Conservation (phyloP, 1,284 basidiomycete genomes). For the Naganishia albida region DNA sequence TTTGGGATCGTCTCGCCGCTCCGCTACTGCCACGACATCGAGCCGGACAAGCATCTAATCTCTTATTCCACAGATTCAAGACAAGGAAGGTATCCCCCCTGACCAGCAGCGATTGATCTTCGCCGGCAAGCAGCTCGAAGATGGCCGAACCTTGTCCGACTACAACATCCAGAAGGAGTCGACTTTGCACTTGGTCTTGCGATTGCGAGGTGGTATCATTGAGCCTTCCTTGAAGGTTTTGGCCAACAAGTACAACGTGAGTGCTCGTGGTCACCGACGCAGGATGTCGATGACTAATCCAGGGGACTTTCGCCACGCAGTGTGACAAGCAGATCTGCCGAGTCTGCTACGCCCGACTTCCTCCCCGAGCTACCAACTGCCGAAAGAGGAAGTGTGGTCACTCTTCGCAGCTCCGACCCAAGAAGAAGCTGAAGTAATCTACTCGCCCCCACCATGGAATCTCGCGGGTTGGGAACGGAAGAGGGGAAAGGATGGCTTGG, state of each 20-base stretch:
- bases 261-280: constrained; percentile 24
- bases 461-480: not conserved
- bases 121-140: constrained; percentile 94
- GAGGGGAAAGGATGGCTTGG: constrained; percentile 4
- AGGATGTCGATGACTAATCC: not conserved
- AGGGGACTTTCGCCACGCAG: constrained; percentile 34
- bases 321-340: constrained; percentile 99
- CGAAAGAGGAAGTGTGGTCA: constrained; percentile 75
- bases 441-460: constrained; percentile 20
- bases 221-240: constrained; percentile 98
- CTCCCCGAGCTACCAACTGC: constrained; percentile 99
- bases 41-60: constrained; percentile 4
- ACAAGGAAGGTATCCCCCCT: constrained; percentile 75
- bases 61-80: constrained; percentile 56
- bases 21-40: not conserved
- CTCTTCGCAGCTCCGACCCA: constrained; percentile 90
- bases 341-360: constrained; percentile 99
- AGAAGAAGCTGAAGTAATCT: constrained; percentile 85
- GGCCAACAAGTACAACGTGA: constrained; percentile 86
- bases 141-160: constrained; percentile 89
- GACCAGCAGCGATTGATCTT: constrained; percentile 95
- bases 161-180: constrained; percentile 99
- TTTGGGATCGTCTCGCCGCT: not conserved
- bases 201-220: constrained; percentile 97
- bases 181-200: constrained; percentile 94